Evolutionary conservation across 2,329 filamentous ascomycete genomes (phyloP).

Genomic region (Aspergillus chevalieri): DNA sequence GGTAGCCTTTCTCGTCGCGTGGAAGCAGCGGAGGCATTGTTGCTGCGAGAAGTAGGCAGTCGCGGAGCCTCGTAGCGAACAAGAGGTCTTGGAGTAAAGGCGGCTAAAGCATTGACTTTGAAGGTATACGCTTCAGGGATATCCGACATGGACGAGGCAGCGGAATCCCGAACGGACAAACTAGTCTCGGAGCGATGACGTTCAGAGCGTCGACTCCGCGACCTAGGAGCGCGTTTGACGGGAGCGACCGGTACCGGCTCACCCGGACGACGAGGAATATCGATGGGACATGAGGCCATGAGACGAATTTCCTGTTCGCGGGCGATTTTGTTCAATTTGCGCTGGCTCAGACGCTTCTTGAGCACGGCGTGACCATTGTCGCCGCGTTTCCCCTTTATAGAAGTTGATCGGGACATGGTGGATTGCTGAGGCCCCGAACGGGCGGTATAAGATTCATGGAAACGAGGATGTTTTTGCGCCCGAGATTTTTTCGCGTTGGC

Average conservation of each 20-base stretch:
- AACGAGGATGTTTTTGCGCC: constrained; percentile 4
- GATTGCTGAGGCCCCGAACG: constrained; percentile 33
- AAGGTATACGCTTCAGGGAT: constrained; percentile 70
- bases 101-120: constrained; percentile 70
- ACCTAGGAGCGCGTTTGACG: constrained; percentile 51
- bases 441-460: constrained; percentile 26
- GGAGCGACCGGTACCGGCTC: constrained; percentile 2
- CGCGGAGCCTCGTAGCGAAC: constrained; percentile 66
- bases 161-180: constrained; percentile 65
- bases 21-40: constrained; percentile 44
- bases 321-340: constrained; percentile 66
- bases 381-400: constrained; percentile 50
- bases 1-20: constrained; percentile 48
- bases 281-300: constrained; percentile 65
- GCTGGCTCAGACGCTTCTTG: constrained; percentile 69
- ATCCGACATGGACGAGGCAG: constrained; percentile 70
- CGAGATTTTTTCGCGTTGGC: constrained; percentile 8
- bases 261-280: constrained; percentile 53
- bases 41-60: constrained; percentile 43
- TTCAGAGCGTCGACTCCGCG: constrained; percentile 50
- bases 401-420: constrained; percentile 41
- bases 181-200: constrained; percentile 67
- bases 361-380: constrained; percentile 52
- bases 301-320: constrained; percentile 84
- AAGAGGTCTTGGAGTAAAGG: constrained; percentile 79